phyloP scores from a whole-genome alignment of 108 stramenopile genomes.

The Chaetoceros muelleri region DNA sequence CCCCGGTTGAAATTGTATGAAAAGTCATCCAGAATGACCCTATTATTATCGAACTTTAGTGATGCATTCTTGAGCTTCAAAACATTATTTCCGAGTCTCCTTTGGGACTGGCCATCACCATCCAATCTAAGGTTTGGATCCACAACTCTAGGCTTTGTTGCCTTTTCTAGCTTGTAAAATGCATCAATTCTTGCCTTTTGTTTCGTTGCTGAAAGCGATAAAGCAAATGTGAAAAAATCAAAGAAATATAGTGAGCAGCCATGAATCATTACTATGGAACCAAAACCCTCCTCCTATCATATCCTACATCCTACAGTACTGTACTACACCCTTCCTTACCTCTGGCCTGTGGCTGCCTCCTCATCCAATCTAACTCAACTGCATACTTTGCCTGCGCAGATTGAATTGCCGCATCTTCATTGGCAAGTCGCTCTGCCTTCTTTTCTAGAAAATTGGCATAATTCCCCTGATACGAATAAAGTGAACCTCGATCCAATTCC shows the following conservation, averaged over 20 bases:
- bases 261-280: no score
- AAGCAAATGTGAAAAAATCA: neutral
- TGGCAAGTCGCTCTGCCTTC: slow-evolving; percentile 60
- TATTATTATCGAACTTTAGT: slow-evolving; percentile 56
- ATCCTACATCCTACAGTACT: no score
- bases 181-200: slow-evolving; percentile 62
- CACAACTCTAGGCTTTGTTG: slow-evolving; percentile 56
- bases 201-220: slow-evolving; percentile 14
- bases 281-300: no score
- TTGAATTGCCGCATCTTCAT: slow-evolving; percentile 52
- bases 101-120: slow-evolving; percentile 11
- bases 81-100: slow-evolving; percentile 56
- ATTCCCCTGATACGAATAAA: slow-evolving; percentile 61
- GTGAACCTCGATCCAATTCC: slow-evolving; percentile 62
- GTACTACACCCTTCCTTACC: slow-evolving; percentile 35
- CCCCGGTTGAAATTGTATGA: slow-evolving; percentile 67
- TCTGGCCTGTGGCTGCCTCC: slow-evolving; percentile 62
- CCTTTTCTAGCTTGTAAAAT: slow-evolving; percentile 70
- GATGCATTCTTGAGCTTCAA: slow-evolving; percentile 48
- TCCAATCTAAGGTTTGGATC: slow-evolving; percentile 49
- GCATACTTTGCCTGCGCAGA: slow-evolving; percentile 55
- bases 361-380: slow-evolving; percentile 76
- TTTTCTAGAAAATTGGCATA: slow-evolving; percentile 53
- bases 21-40: slow-evolving; percentile 63
- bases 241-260: slow-evolving; percentile 4